Evolutionary conservation across 1,284 basidiomycete genomes (phyloP), one percentile per base, ranked within the genome.

Genomic region (Moniliophthora roreri): DNA sequence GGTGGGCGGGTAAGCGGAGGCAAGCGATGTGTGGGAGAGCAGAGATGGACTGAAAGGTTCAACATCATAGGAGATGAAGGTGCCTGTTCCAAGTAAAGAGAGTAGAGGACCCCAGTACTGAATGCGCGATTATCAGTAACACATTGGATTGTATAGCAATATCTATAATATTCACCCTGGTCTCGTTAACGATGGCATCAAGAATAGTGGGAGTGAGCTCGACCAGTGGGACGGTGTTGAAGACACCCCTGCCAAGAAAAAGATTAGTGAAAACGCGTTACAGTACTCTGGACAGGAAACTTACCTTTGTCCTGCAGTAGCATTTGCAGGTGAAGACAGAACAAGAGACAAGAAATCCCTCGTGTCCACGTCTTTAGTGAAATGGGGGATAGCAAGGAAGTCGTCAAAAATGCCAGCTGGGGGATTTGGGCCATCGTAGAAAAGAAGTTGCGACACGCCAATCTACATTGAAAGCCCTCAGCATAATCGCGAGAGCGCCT

Each of bases 1-100:
- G 15, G 66, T 61, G 1, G 78, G 75, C 4, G 80, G 81, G 60
- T 74, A 84, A 0, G 80, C 80, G 1, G 79, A 69, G 2, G 40
- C 23, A 16, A 62, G 65, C 11, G 65, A 53, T 47, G 65, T 70
- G 59, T 81, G 75, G 1, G 64, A 62, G 60, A 79, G 73, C 53
- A 80, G 59, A 20, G 61, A 62, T 0, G 76, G 63, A 4, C 81
- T 69, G 74, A 85, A 84, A 3, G 80, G 78, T 56, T 86, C 81
- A 54, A 82, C 69, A 51, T 72, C 76, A 60, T 82, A 84, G 10
- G 77, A 79, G 56, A 77, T 67, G 63, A 75, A 73, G 0, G 57
- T 49, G 1, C 67, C 73, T 1, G 65, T 63, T 6, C 28, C 28
- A 9, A 68, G 56, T 16, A 64, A 48, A 18, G 60, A 63, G 15